A percentile compares a stretch with the other conserved stretches of the same genome.
Evolutionary conservation across 495 filamentous ascomycete species (phyloP).

Genomic region (Xylaria bambusicola): DNA sequence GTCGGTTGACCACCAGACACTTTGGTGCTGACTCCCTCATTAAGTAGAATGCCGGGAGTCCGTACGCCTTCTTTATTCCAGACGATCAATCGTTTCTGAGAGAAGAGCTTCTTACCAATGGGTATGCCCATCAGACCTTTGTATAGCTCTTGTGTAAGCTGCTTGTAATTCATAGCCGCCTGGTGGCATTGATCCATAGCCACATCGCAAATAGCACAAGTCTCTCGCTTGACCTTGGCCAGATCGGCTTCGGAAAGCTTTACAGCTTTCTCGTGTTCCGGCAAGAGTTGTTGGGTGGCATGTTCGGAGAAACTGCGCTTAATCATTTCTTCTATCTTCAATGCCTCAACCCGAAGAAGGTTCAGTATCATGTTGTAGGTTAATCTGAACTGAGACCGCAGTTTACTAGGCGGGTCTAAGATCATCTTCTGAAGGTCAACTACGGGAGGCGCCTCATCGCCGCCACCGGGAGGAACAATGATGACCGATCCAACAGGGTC

Average conservation of each 20-base stretch:
- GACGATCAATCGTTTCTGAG: constrained; percentile 71
- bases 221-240: constrained; percentile 81
- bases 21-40: constrained; percentile 63
- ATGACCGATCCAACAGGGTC: constrained; percentile 93
- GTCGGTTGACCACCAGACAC: constrained; percentile 60
- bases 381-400: constrained; percentile 91
- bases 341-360: constrained; percentile 87
- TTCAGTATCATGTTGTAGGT: constrained; percentile 99
- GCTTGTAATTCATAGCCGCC: constrained; percentile 74
- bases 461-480: constrained; percentile 74
- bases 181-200: constrained; percentile 78
- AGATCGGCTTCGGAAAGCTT: constrained; percentile 91
- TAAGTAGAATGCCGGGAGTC: constrained; percentile 76
- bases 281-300: constrained; percentile 92
- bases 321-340: constrained; percentile 99
- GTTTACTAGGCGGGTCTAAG: constrained; percentile 90
- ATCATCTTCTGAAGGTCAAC: constrained; percentile 87
- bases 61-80: constrained; percentile 70
- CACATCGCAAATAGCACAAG: constrained; percentile 78
- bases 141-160: constrained; percentile 73
- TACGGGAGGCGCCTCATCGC: constrained; percentile 86
- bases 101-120: constrained; percentile 77
- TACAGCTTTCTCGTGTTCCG: constrained; percentile 91
- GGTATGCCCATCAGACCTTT: constrained; percentile 69
- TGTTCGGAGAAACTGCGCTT: constrained; percentile 99